Evolutionary conservation across 2,329 filamentous ascomycete genomes (phyloP).

Genomic region (Botryosphaeria agaves): DNA sequence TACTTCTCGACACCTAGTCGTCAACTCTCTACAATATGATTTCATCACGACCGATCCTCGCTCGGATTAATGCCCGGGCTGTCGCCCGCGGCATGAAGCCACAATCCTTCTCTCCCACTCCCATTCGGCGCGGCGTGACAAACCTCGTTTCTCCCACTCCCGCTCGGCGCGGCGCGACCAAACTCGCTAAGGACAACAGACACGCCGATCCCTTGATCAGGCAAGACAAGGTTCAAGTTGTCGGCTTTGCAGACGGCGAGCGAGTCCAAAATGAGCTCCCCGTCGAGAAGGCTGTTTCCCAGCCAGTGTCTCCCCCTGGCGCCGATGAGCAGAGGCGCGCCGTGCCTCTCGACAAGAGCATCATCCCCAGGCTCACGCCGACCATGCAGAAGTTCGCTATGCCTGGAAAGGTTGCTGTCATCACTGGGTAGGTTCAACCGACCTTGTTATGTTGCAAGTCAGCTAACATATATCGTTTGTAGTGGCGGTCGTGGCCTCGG

Average conservation of each 20-base stretch:
- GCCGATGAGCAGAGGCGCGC: slow-evolving; percentile 14
- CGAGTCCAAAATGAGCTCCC: slow-evolving; percentile 12
- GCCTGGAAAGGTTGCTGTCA: slow-evolving; percentile 51
- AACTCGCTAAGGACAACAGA: no score
- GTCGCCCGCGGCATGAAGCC: no score
- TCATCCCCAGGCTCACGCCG: slow-evolving; percentile 39
- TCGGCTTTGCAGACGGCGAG: slow-evolving; percentile 14
- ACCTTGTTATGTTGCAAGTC: no score
- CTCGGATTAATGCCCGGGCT: no score
- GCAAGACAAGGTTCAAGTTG: slow-evolving; percentile 5
- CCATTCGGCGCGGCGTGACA: no score
- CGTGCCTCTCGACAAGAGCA: slow-evolving; percentile 13
- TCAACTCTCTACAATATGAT: no score
- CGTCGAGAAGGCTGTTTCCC: slow-evolving; percentile 7
- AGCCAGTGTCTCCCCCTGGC: slow-evolving; percentile 15
- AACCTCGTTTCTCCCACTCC: no score
- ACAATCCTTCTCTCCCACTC: no score
- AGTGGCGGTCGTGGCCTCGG: slow-evolving; percentile 62
- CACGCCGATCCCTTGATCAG: no score
- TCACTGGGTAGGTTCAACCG: slow-evolving; percentile 44
- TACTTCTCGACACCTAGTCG: no score
- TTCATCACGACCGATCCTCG: no score
- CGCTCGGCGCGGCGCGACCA: no score
- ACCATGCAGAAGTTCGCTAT: slow-evolving; percentile 55
- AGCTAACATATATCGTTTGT: slow-evolving; percentile 10